Conservation (phyloP, 805 yeast genomes). For the Alloascoidea hylecoeti region DNA sequence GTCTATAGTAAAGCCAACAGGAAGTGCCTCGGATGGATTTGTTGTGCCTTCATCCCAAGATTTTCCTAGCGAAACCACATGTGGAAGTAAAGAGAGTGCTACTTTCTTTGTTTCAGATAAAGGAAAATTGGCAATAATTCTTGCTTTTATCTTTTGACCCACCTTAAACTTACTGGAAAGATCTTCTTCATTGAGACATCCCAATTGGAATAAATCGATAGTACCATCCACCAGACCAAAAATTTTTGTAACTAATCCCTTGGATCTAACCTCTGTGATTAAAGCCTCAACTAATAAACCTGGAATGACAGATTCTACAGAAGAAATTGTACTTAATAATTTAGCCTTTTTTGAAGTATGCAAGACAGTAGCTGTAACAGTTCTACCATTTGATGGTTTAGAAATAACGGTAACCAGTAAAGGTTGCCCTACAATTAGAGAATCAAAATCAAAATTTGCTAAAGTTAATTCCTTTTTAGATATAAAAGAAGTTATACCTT, state of each 20-base stretch:
- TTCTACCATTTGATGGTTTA: constrained; percentile 31
- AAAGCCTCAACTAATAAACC: constrained; percentile 72
- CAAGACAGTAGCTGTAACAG: constrained; percentile 40
- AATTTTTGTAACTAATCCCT: constrained; percentile 61
- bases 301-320: constrained; percentile 73
- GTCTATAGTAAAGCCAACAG: constrained; percentile 57
- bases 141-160: constrained; percentile 56
- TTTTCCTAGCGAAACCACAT: constrained; percentile 24
- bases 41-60: constrained; percentile 11
- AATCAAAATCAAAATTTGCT: constrained; percentile 21
- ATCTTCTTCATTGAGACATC: constrained; percentile 26
- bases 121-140: constrained; percentile 45
- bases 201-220: constrained; percentile 52
- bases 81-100: constrained; percentile 49
- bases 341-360: constrained; percentile 31
- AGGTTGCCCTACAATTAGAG: constrained; percentile 48
- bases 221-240: constrained; percentile 68
- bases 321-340: constrained; percentile 40
- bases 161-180: constrained; percentile 50
- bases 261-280: constrained; percentile 37
- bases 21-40: constrained; percentile 47
- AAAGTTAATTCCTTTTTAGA: constrained; percentile 47
- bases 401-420: constrained; percentile 45
- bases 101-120: constrained; percentile 38
- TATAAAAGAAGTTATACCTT: constrained; percentile 52